Conservation (phyloP, 2,329 filamentous ascomycete genomes). For the Hymenoscyphus occultus region DNA sequence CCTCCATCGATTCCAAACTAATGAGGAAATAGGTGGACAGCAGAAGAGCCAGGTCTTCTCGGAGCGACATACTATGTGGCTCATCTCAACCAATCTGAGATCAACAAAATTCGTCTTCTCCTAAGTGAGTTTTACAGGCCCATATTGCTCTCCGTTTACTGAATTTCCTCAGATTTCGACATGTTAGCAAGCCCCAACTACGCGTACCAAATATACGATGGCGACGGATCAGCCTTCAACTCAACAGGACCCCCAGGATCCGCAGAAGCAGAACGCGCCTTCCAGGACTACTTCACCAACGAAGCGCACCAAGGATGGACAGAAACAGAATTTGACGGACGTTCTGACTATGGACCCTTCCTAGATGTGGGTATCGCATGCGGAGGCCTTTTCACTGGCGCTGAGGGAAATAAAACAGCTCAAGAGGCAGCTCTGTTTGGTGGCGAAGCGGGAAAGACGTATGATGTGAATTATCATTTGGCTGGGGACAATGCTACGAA, state of each 20-base stretch:
- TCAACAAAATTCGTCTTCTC: constrained; percentile 50
- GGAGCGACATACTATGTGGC: constrained; percentile 60
- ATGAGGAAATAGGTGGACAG: constrained; percentile 46
- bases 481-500: constrained; percentile 57
- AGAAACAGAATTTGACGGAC: constrained; percentile 61
- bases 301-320: constrained; percentile 18
- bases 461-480: constrained; percentile 59
- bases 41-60: constrained; percentile 61
- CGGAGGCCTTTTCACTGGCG: constrained; percentile 72
- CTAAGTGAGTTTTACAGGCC: not conserved
- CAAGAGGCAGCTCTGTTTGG: constrained; percentile 65
- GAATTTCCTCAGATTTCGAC: constrained; percentile 50
- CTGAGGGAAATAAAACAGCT: constrained; percentile 70
- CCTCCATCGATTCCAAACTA: not conserved
- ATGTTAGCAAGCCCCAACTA: constrained; percentile 58
- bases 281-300: constrained; percentile 20
- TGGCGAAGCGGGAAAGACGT: constrained; percentile 57
- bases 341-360: constrained; percentile 76
- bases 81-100: constrained; percentile 51
- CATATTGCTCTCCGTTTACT: not conserved
- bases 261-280: constrained; percentile 36
- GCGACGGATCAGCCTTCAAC: constrained; percentile 64
- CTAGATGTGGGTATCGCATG: constrained; percentile 67
- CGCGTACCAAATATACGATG: constrained; percentile 64
- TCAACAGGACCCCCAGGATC: constrained; percentile 67